Evolutionary conservation across 257 asterid species (phyloP).

Genomic region (Solanum acaule): DNA sequence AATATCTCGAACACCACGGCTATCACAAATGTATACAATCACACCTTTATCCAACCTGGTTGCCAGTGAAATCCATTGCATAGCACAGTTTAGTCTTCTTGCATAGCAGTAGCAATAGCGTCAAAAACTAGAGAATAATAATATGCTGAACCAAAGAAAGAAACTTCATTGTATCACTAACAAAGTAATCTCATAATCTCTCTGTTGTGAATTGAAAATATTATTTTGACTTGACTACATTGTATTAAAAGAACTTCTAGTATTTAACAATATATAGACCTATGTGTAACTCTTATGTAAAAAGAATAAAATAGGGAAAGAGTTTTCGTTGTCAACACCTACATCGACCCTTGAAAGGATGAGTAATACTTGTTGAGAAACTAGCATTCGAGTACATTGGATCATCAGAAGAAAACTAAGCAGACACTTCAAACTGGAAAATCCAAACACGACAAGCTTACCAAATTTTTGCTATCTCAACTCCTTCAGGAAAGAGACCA

Average conservation of each 20-base stretch:
- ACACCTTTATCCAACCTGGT: constrained; percentile 96
- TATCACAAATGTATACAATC: constrained; percentile 90
- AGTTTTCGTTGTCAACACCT: background rate
- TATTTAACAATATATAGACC: background rate
- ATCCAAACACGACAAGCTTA: constrained; percentile 27
- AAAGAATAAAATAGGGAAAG: background rate
- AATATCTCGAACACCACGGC: constrained; percentile 92
- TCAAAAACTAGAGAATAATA: background rate
- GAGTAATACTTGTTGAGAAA: background rate
- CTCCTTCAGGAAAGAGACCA: constrained; percentile 98
- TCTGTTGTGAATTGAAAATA: background rate
- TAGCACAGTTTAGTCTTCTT: background rate
- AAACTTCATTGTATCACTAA: background rate
- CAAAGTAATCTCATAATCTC: background rate
- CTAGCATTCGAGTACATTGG: background rate
- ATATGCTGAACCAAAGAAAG: background rate
- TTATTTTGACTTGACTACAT: background rate
- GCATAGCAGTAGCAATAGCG: background rate
- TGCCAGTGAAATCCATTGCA: constrained; percentile 4
- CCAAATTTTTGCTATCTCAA: constrained; percentile 98
- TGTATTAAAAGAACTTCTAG: background rate
- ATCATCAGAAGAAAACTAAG: background rate
- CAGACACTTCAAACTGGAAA: background rate
- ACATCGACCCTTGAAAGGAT: background rate
- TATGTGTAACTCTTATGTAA: background rate